phyloP scores from a whole-genome alignment of 768 basidiomycete genomes.

The Lactifluus echinatus region DNA sequence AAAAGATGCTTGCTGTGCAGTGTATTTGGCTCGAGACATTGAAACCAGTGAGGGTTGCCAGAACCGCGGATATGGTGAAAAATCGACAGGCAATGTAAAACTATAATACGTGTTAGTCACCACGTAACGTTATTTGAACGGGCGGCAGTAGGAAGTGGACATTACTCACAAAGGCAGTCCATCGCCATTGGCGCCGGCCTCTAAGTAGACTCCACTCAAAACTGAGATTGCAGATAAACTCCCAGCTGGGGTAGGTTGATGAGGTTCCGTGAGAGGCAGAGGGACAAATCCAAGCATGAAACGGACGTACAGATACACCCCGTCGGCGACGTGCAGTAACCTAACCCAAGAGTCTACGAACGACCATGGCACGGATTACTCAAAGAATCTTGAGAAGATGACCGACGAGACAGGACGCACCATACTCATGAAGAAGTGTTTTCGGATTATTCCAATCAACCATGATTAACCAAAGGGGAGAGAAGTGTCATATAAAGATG shows the following conservation, averaged over 20 bases:
- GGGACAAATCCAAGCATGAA: background rate
- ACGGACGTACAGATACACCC: conserved; percentile 15
- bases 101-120: background rate
- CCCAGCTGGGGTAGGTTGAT: conserved; percentile 3
- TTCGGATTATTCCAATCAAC: conserved; percentile 16
- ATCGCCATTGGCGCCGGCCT: conserved; percentile 14
- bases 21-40: conserved; percentile 1
- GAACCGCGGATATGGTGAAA: background rate
- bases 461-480: background rate
- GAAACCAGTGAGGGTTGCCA: conserved; percentile 10
- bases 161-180: conserved; percentile 11
- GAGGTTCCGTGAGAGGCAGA: background rate
- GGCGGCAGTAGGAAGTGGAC: background rate
- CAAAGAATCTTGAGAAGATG: background rate
- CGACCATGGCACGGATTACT: background rate
- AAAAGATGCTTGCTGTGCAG: conserved; percentile 2
- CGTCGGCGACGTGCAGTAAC: conserved; percentile 15
- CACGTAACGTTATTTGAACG: background rate
- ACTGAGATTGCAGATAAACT: conserved; percentile 12
- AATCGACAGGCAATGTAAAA: conserved; percentile 14
- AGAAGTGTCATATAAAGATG: background rate
- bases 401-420: background rate
- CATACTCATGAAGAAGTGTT: background rate
- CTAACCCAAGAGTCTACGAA: conserved; percentile 13
- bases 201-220: conserved; percentile 14